A percentile compares a stretch with the other conserved stretches of the same genome.
These are phyloP conservation scores for Elaeagnus macrophylla DNA, from an alignment of 306 rosid genomes.

Conservation along the genomic window DNA sequence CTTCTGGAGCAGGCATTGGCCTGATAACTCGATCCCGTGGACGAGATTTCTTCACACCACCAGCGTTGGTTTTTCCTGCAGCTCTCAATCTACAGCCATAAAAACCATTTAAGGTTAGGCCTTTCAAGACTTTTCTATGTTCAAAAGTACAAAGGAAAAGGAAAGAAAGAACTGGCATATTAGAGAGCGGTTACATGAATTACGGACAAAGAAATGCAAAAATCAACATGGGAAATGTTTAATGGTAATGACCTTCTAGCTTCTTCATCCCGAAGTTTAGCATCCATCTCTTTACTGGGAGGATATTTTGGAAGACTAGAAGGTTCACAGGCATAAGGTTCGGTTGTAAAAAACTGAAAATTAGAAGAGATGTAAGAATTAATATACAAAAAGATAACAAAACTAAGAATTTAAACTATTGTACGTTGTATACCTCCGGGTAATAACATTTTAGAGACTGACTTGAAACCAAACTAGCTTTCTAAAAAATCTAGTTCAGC, in stretches of 20 bases:
- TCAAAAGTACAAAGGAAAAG: background rate
- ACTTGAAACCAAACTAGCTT: no score
- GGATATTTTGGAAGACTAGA: conserved; percentile 98
- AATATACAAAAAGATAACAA: no score
- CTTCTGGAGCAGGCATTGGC: conserved; percentile 78
- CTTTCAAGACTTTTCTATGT: background rate
- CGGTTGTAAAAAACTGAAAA: conserved; percentile 81
- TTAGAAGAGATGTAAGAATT: background rate
- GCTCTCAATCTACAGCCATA: conserved; percentile 69
- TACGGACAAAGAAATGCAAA: background rate
- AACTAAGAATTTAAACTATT: no score
- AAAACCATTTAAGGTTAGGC: conserved; percentile 25
- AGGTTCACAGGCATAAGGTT: conserved; percentile 95
- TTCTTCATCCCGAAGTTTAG: conserved; percentile 94
- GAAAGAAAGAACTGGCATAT: no score
- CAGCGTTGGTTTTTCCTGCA: conserved; percentile 69
- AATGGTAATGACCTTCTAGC: conserved; percentile 63
- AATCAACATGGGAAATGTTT: conserved; percentile 10
- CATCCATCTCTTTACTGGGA: conserved; percentile 99
- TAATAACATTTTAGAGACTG: no score
- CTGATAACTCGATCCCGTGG: conserved; percentile 68
- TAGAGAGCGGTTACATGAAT: no score
- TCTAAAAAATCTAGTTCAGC: no score
- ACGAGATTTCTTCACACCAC: conserved; percentile 69
- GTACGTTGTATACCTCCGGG: no score